These are phyloP conservation scores for Knufia petricola DNA, from an alignment of 2,329 filamentous ascomycete species.

Conservation along the genomic window DNA sequence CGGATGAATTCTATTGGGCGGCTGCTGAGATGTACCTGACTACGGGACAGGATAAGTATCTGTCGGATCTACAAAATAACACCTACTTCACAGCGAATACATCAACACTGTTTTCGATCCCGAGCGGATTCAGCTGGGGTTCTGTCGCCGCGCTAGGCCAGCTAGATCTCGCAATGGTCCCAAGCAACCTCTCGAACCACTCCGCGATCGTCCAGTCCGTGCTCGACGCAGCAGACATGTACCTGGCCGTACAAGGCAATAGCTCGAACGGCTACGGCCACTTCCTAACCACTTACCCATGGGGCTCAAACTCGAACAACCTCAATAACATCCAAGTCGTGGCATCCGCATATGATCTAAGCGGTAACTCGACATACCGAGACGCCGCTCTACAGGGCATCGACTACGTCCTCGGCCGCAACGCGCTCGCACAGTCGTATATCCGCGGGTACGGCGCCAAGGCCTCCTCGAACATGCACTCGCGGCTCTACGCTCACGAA, in stretches of 20 bases:
- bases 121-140: constrained; percentile 3
- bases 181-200: constrained; percentile 2
- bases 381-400: constrained; percentile 2
- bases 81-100: constrained; percentile 1
- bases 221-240: constrained; percentile 5
- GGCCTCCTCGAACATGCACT: background rate
- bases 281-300: constrained; percentile 1
- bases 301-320: constrained; percentile 5
- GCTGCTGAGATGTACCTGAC: constrained; percentile 7
- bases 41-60: constrained; percentile 4
- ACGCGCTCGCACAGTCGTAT: constrained; percentile 6
- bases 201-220: constrained; percentile 1
- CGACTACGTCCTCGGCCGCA: constrained; percentile 7
- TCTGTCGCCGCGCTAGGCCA: constrained; percentile 1
- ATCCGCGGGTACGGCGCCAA: background rate
- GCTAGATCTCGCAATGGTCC: constrained; percentile 4
- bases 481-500: constrained; percentile 1
- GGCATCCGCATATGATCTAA: constrained; percentile 1
- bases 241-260: constrained; percentile 6
- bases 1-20: constrained; percentile 8
- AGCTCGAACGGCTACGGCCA: background rate
- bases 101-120: constrained; percentile 3
- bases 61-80: constrained; percentile 3
- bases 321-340: constrained; percentile 7
- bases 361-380: constrained; percentile 2